These are phyloP conservation scores for Plasmopara viticola DNA, from an alignment of 352 stramenopile genomes.

Conservation along the genomic window DNA sequence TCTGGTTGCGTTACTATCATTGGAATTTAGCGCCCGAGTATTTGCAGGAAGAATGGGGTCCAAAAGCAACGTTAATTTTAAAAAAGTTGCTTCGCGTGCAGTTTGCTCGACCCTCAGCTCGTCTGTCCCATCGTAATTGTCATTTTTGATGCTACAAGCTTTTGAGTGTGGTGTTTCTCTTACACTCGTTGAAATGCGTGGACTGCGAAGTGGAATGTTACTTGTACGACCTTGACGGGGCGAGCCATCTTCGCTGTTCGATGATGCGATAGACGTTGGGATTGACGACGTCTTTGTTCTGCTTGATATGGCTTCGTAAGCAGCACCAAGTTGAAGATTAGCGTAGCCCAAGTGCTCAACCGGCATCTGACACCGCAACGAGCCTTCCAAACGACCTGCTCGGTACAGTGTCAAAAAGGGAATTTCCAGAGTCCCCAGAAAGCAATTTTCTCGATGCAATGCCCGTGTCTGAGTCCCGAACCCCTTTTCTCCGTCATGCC, in stretches of 20 bases:
- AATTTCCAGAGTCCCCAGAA: constrained; percentile 76
- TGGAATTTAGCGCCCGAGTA: not conserved
- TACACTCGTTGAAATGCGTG: constrained; percentile 7
- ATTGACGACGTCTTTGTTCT: constrained; percentile 4
- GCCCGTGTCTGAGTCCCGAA: constrained; percentile 25
- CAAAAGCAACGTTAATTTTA: constrained; percentile 85
- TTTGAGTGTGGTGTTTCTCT: constrained; percentile 5
- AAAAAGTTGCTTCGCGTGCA: constrained; percentile 65
- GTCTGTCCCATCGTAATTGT: constrained; percentile 27
- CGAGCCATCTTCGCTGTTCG: constrained; percentile 11
- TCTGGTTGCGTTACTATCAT: constrained; percentile 23
- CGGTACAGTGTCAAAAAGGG: constrained; percentile 87
- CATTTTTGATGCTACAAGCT: constrained; percentile 17
- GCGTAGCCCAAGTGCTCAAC: constrained; percentile 83
- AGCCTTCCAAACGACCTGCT: constrained; percentile 69
- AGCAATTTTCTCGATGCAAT: constrained; percentile 73
- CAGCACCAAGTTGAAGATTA: constrained; percentile 26
- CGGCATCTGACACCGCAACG: constrained; percentile 75
- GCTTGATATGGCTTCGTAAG: constrained; percentile 4
- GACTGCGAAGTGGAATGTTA: not conserved
- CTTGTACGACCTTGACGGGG: constrained; percentile 12
- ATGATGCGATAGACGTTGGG: constrained; percentile 10
- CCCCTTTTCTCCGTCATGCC: constrained; percentile 25
- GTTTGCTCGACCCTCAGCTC: constrained; percentile 28
- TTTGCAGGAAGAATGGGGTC: constrained; percentile 65